Conservation (phyloP, 164 flowering plant species). For the Tetracentron sinense region DNA sequence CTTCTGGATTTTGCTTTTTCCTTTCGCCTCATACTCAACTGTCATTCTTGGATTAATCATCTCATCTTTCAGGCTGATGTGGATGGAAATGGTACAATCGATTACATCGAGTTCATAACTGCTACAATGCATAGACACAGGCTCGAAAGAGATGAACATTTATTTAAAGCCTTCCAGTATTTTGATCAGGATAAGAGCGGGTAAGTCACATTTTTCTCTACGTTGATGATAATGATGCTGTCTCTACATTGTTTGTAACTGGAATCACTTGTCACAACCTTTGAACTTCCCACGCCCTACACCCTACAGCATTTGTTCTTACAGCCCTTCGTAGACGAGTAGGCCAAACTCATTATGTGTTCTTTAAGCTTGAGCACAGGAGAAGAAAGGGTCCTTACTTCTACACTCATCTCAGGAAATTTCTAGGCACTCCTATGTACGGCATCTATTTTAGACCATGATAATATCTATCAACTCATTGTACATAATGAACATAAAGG, state of each 20-base stretch:
- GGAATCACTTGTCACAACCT: no score
- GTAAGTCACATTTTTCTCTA: slow-evolving; percentile 35
- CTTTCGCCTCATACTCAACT: not conserved
- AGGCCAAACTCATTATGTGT: no score
- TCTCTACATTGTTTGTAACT: not conserved
- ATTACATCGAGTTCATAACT: slow-evolving; percentile 85
- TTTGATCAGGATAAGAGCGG: slow-evolving; percentile 89
- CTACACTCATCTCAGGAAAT: no score
- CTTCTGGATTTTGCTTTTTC: not conserved
- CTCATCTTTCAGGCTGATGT: slow-evolving; percentile 76
- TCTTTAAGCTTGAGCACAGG: no score
- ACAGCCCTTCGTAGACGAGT: no score
- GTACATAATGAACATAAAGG: no score
- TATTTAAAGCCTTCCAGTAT: slow-evolving; percentile 71
- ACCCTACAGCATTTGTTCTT: no score
- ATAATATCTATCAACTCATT: no score
- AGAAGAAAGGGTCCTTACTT: no score
- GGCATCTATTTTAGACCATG: no score
- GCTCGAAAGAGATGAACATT: slow-evolving; percentile 84
- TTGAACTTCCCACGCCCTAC: no score
- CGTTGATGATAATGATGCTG: not conserved
- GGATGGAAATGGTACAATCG: slow-evolving; percentile 87
- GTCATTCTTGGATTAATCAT: slow-evolving; percentile 6
- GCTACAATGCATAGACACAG: slow-evolving; percentile 92
- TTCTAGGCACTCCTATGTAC: no score